A percentile compares a stretch with the other conserved stretches of the same genome.
Evolutionary conservation across 2,329 filamentous ascomycete species (phyloP).

Genomic region (Hypoxylon sp.): DNA sequence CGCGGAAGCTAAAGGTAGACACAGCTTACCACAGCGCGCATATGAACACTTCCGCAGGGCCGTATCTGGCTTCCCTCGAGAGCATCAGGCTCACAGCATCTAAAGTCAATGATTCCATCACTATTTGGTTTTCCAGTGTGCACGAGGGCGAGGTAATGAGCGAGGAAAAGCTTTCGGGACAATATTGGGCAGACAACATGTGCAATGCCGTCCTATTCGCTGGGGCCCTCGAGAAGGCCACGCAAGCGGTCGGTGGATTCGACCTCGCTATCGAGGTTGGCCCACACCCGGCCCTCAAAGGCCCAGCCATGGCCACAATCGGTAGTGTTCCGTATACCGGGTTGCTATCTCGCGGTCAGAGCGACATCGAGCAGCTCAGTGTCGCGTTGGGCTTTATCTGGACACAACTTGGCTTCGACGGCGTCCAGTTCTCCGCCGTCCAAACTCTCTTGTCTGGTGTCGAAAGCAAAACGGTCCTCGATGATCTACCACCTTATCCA

Average conservation of each 20-base stretch:
- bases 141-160: constrained; percentile 1
- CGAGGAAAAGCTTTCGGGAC: not conserved
- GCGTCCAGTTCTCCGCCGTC: constrained; percentile 9
- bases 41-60: constrained; percentile 3
- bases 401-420: constrained; percentile 6
- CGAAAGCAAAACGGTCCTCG: constrained; percentile 1
- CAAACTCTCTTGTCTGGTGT: constrained; percentile 4
- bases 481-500: constrained; percentile 28
- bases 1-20: constrained; percentile 8
- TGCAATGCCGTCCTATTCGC: constrained; percentile 15
- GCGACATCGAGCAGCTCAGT: constrained; percentile 3
- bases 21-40: constrained; percentile 13
- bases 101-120: not conserved
- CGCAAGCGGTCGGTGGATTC: not conserved
- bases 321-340: constrained; percentile 11
- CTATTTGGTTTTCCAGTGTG: constrained; percentile 15
- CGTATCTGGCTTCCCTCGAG: constrained; percentile 16
- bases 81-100: constrained; percentile 3
- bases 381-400: constrained; percentile 1
- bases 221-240: not conserved
- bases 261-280: constrained; percentile 19
- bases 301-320: constrained; percentile 8
- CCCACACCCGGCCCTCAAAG: constrained; percentile 18
- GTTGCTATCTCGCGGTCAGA: not conserved
- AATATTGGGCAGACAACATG: constrained; percentile 21